Evolutionary conservation across 2,329 filamentous ascomycete species (phyloP).

Genomic region (Fusarium sublunatum): DNA sequence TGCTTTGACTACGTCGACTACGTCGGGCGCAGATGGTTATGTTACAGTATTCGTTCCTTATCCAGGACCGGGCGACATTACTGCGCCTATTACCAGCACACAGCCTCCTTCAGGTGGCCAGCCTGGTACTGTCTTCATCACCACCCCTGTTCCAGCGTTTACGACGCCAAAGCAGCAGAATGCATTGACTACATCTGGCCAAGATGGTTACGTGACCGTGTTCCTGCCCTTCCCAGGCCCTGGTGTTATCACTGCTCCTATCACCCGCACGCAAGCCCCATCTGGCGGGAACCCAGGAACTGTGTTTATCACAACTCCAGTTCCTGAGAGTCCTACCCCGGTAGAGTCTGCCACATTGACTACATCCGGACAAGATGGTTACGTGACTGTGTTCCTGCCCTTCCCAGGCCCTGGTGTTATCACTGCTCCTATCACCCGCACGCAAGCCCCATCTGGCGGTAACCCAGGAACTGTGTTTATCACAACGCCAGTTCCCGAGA

Average conservation of each 20-base stretch:
- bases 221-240: slow-evolving; percentile 24
- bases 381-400: slow-evolving; percentile 5
- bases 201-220: slow-evolving; percentile 18
- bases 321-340: background rate
- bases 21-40: slow-evolving; percentile 22
- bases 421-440: slow-evolving; percentile 2
- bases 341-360: background rate
- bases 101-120: slow-evolving; percentile 8
- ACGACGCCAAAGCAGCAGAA: slow-evolving; percentile 8
- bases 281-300: slow-evolving; percentile 1
- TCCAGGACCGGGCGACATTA: slow-evolving; percentile 23
- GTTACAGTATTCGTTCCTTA: slow-evolving; percentile 28
- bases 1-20: background rate
- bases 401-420: slow-evolving; percentile 11
- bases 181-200: background rate
- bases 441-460: slow-evolving; percentile 6
- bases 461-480: slow-evolving; percentile 32
- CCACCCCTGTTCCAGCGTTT: slow-evolving; percentile 9
- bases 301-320: slow-evolving; percentile 8
- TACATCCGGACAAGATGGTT: background rate
- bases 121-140: slow-evolving; percentile 25
- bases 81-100: slow-evolving; percentile 22
- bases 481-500: slow-evolving; percentile 21
- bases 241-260: slow-evolving; percentile 28
- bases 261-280: slow-evolving; percentile 24